These are phyloP conservation scores for Saitozyma sp. DNA, from an alignment of 768 basidiomycete genomes.

Conservation along the genomic window DNA sequence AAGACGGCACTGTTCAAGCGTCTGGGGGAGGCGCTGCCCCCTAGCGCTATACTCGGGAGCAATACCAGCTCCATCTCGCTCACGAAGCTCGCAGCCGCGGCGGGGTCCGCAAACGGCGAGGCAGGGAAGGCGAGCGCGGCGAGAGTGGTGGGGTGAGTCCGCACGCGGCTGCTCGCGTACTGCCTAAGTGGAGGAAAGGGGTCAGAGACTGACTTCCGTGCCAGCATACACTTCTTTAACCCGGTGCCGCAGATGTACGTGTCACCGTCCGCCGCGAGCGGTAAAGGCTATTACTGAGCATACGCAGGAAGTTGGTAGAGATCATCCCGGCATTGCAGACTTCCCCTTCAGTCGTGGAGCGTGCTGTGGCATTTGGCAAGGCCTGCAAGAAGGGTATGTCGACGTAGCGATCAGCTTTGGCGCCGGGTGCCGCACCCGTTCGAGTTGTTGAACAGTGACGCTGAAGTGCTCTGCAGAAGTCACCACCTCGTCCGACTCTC, in stretches of 20 bases:
- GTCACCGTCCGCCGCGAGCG: not conserved
- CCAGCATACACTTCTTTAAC: slow-evolving; percentile 92
- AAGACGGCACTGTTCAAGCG: slow-evolving; percentile 75
- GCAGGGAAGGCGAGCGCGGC: slow-evolving; percentile 58
- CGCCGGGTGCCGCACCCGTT: too few relatives aligned
- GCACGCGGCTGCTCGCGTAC: not conserved
- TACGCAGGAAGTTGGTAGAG: slow-evolving; percentile 81
- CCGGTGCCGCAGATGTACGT: slow-evolving; percentile 90
- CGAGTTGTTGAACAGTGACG: not conserved
- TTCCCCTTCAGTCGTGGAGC: slow-evolving; percentile 68
- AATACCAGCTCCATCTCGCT: slow-evolving; percentile 95
- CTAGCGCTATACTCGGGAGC: slow-evolving; percentile 77
- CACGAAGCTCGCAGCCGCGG: slow-evolving; percentile 85
- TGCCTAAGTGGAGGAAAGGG: not conserved
- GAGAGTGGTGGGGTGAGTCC: slow-evolving; percentile 66
- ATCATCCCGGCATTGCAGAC: slow-evolving; percentile 92
- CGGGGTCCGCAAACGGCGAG: slow-evolving; percentile 69
- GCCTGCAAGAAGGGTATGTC: slow-evolving; percentile 82
- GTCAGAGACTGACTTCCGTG: slow-evolving; percentile 1
- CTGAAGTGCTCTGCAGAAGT: slow-evolving; percentile 64
- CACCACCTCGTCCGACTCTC: slow-evolving; percentile 84
- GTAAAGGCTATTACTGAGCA: slow-evolving; percentile 3
- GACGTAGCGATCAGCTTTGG: too few relatives aligned
- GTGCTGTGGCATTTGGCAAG: slow-evolving; percentile 75
- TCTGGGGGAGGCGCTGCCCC: slow-evolving; percentile 67